Base-by-base conservation (phyloP, 352 stramenopile species). In the Lagenidium sp. region DNA sequence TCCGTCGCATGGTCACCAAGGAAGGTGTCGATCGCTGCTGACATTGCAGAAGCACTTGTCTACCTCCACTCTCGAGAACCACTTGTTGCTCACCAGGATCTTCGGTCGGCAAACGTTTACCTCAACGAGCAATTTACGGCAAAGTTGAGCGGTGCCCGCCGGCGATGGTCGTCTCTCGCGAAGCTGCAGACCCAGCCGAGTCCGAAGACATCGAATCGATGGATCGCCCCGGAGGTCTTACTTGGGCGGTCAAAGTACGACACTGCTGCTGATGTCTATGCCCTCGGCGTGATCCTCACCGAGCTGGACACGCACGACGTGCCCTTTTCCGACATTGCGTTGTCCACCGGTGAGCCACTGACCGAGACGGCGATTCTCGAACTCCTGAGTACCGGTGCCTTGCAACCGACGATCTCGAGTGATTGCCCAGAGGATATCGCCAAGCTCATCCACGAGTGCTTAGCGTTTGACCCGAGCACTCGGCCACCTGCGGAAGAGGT, bases 281-380 rank as follows among this genome's bases (percentile, higher is more conserved):
- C 77, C 34, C 85, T 90, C 23, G 77, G 77, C 12, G 59, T 84
- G 8, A 77, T 89, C 35, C 29, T 89, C 5, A 68, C 60, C 5
- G 77, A 89, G 55, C 50, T 89, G 4, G 77, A 86, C 43, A 84
- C 50, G 24, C 73, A 86, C 41, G 66, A 85, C 40, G 48, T 76
- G 10, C 77, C 77, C 4, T 89, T 84, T 44, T 75, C 58, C 4
- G 71, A 85, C 24, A 51, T 85, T 6, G 69, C 62, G 16, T 38
- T 77, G 0, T 82, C 71, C 10, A 83, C 67, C 30, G 71, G 77
- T 18, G 32, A 66, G 25, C 61, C 66, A 8, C 37, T 89, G 15
- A 57, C 58, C 0, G 75, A 84, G 32, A 50, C 50, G 4, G 53
- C 60, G 6, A 67, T 87, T 30, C 47, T 82, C 0, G 58, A 87